Conservation (phyloP, 495 filamentous ascomycete species). For the Xylaria cubensis region DNA sequence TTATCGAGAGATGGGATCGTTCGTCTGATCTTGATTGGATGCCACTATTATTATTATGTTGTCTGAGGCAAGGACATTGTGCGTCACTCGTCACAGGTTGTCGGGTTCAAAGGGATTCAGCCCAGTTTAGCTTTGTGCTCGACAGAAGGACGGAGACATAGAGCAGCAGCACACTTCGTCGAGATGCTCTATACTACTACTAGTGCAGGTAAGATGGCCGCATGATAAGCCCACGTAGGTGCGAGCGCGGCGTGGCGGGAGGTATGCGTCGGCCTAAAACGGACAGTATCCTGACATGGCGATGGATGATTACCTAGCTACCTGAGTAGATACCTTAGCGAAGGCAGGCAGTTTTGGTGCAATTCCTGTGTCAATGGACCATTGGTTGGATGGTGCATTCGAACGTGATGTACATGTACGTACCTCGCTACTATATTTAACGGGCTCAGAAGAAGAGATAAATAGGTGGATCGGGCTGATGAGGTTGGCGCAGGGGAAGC, state of each 20-base stretch:
- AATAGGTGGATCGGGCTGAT: background rate
- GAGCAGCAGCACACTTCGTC: background rate
- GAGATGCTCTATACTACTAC: background rate
- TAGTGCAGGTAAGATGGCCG: slow-evolving; percentile 15
- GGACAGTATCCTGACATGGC: slow-evolving; percentile 4
- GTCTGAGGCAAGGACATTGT: slow-evolving; percentile 16
- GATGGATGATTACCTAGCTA: background rate
- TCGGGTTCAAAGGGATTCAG: slow-evolving; percentile 16
- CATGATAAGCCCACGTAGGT: slow-evolving; percentile 13
- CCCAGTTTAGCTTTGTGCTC: background rate
- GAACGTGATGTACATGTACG: background rate
- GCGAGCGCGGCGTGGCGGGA: slow-evolving; percentile 7
- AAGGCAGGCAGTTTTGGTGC: background rate
- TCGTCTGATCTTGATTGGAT: slow-evolving; percentile 15
- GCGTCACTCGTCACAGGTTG: slow-evolving; percentile 4
- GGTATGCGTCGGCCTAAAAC: background rate
- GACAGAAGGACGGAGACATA: slow-evolving; percentile 7
- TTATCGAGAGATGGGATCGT: slow-evolving; percentile 11
- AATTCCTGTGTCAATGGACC: slow-evolving; percentile 9
- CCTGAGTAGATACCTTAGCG: background rate
- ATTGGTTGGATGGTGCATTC: background rate
- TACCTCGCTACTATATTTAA: background rate
- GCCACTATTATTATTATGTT: background rate
- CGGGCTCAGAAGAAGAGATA: too few relatives aligned
- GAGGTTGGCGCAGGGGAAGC: slow-evolving; percentile 15